Conservation (phyloP, 306 rosid species). For the Dicorynia guianensis region DNA sequence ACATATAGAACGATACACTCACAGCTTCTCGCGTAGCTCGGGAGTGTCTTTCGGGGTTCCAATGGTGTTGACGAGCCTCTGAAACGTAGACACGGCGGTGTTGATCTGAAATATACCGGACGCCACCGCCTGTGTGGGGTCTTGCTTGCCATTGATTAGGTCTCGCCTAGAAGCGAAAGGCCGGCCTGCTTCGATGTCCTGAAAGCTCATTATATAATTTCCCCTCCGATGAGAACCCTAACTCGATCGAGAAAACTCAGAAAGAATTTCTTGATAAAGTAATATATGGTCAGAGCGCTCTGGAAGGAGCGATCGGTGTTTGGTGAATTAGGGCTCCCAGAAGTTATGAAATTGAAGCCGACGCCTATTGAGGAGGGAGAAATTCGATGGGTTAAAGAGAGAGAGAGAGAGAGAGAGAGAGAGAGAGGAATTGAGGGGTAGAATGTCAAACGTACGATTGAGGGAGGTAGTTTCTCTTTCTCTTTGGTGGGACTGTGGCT, state of each 20-base stretch:
- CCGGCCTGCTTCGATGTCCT: conserved; percentile 84
- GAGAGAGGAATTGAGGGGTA: too few relatives aligned
- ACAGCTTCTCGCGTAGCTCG: conserved; percentile 95
- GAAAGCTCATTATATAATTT: conserved; percentile 74
- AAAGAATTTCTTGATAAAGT: conserved; percentile 37
- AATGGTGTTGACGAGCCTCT: conserved; percentile 92
- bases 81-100: conserved; percentile 94
- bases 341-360: conserved; percentile 43
- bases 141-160: conserved; percentile 70
- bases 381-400: background rate
- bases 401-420: background rate
- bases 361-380: conserved; percentile 36
- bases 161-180: conserved; percentile 68
- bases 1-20: conserved; percentile 35
- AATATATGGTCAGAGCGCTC: conserved; percentile 40
- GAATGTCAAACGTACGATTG: background rate
- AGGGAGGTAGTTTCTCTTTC: conserved; percentile 27
- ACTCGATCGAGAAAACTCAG: conserved; percentile 53
- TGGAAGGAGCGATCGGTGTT: conserved; percentile 29
- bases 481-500: conserved; percentile 22
- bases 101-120: conserved; percentile 98
- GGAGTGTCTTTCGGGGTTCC: conserved; percentile 99
- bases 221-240: conserved; percentile 38
- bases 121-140: conserved; percentile 94
- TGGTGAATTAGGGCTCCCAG: conserved; percentile 39